Evolutionary conservation across 192 early-diverging fungal genomes (phyloP).

Genomic region (Coemansia sp.): DNA sequence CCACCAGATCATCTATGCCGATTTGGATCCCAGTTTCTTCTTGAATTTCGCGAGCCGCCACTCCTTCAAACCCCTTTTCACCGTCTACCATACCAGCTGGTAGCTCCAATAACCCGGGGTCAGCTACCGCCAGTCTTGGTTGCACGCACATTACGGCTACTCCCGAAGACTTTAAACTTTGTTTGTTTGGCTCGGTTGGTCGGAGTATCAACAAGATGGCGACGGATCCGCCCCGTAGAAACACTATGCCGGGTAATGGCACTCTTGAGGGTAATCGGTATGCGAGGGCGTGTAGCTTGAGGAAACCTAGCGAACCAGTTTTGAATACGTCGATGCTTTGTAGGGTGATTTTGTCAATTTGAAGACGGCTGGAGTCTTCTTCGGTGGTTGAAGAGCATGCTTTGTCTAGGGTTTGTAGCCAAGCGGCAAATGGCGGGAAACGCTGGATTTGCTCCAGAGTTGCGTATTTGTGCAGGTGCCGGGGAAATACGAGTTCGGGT

Average conservation of each 20-base stretch:
- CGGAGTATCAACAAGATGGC: slow-evolving; percentile 68
- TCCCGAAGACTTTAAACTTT: slow-evolving; percentile 35
- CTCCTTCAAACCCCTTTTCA: slow-evolving; percentile 65
- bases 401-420: slow-evolving; percentile 28
- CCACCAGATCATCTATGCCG: slow-evolving; percentile 60
- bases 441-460: slow-evolving; percentile 13
- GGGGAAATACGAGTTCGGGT: neutral
- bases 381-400: neutral
- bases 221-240: slow-evolving; percentile 78
- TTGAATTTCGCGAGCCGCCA: slow-evolving; percentile 73
- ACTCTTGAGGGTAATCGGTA: slow-evolving; percentile 51
- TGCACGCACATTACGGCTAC: slow-evolving; percentile 72
- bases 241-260: slow-evolving; percentile 71
- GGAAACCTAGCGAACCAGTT: slow-evolving; percentile 66
- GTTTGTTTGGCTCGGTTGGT: neutral
- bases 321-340: slow-evolving; percentile 76
- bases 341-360: slow-evolving; percentile 57
- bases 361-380: slow-evolving; percentile 22
- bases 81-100: slow-evolving; percentile 88
- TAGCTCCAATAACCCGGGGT: slow-evolving; percentile 65
- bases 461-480: neutral
- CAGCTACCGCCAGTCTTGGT: slow-evolving; percentile 68
- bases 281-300: slow-evolving; percentile 68
- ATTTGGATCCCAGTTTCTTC: slow-evolving; percentile 81
- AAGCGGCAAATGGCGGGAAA: slow-evolving; percentile 34